phyloP scores from a whole-genome alignment of 2,329 filamentous ascomycete species.

The Microsporum canis region DNA sequence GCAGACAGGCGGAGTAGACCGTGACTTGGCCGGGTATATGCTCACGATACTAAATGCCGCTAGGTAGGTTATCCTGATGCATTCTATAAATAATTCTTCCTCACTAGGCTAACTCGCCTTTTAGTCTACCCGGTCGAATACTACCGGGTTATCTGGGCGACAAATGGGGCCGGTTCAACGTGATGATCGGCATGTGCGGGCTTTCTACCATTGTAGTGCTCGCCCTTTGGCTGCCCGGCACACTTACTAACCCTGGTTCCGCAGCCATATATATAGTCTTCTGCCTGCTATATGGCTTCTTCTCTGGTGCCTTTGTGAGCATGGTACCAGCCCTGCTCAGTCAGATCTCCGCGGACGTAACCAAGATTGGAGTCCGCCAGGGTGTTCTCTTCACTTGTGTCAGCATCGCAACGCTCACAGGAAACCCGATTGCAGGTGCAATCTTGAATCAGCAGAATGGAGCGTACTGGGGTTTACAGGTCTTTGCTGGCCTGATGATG shows the following conservation, averaged over 20 bases:
- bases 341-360: slow-evolving; percentile 54
- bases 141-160: slow-evolving; percentile 46
- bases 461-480: slow-evolving; percentile 48
- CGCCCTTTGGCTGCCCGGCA: slow-evolving; percentile 43
- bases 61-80: slow-evolving; percentile 24
- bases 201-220: slow-evolving; percentile 39
- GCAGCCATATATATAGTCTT: slow-evolving; percentile 48
- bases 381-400: slow-evolving; percentile 54
- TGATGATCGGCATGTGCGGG: slow-evolving; percentile 40
- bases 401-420: slow-evolving; percentile 53
- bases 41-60: slow-evolving; percentile 44
- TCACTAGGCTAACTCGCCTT: neutral
- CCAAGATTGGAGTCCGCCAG: slow-evolving; percentile 56
- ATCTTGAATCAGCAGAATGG: slow-evolving; percentile 40
- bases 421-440: slow-evolving; percentile 56
- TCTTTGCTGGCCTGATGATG: slow-evolving; percentile 52
- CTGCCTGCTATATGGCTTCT: slow-evolving; percentile 57
- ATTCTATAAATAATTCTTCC: neutral
- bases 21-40: slow-evolving; percentile 41
- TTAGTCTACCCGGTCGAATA: slow-evolving; percentile 44
- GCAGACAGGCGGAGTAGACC: slow-evolving; percentile 38
- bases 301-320: slow-evolving; percentile 54
- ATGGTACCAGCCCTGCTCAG: slow-evolving; percentile 54
- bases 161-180: slow-evolving; percentile 45
- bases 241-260: slow-evolving; percentile 19